Evolutionary conservation across 179 eudicot genomes (phyloP).

Genomic region (Beta macrorhiza): DNA sequence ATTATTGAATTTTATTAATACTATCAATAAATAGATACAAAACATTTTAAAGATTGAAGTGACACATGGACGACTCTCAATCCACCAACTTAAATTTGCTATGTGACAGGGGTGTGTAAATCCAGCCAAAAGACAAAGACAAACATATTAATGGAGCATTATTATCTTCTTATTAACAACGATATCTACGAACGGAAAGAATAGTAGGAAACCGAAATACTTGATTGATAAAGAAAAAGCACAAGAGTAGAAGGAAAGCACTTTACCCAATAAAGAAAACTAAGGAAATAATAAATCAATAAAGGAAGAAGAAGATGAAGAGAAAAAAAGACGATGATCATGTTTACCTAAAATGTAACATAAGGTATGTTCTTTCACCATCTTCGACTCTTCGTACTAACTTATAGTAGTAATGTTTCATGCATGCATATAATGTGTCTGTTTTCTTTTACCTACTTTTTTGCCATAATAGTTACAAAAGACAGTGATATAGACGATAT

Average conservation of each 20-base stretch:
- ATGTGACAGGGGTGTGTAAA: background rate
- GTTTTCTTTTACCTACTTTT: too few species aligned
- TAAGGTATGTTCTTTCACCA: background rate
- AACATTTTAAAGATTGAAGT: too few species aligned
- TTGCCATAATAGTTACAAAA: too few species aligned
- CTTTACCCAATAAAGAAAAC: background rate
- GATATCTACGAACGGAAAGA: background rate
- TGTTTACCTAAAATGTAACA: background rate
- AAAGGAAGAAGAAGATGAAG: background rate
- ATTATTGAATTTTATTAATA: too few species aligned
- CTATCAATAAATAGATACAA: too few species aligned
- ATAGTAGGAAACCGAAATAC: background rate
- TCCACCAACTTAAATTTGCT: constrained; percentile 3
- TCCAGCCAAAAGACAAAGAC: constrained; percentile 4
- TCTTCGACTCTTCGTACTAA: background rate
- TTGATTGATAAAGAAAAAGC: background rate
- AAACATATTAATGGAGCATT: background rate
- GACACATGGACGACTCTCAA: background rate
- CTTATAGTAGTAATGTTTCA: background rate
- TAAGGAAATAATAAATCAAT: too few species aligned
- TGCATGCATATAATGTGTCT: background rate
- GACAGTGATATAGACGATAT: too few species aligned
- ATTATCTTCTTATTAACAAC: background rate
- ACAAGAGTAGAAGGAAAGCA: background rate
- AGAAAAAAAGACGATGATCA: background rate